These are phyloP conservation scores for Stropharia rugosoannulata DNA, from an alignment of 768 basidiomycete species.

Conservation along the genomic window DNA sequence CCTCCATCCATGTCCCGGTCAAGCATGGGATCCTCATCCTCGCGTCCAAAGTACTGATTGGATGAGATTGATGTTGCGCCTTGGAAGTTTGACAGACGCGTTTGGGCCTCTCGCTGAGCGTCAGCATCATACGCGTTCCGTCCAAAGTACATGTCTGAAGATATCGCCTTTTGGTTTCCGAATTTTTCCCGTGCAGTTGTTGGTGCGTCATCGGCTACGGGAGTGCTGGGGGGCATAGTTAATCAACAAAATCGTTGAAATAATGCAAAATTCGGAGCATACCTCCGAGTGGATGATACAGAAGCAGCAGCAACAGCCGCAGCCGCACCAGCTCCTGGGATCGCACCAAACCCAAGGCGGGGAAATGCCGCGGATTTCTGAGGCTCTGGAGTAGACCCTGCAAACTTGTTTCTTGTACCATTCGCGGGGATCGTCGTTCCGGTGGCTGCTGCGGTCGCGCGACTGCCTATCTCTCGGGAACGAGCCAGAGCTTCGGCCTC, in stretches of 20 bases:
- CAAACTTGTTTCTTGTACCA: constrained; percentile 14
- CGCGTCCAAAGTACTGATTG: constrained; percentile 93
- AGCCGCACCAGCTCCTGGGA: constrained; percentile 61
- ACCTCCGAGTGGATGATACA: constrained; percentile 32
- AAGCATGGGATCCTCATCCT: constrained; percentile 69
- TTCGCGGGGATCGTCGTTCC: constrained; percentile 14
- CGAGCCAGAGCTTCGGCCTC: constrained; percentile 53
- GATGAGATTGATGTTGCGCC: constrained; percentile 94
- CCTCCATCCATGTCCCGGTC: constrained; percentile 35
- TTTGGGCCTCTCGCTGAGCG: constrained; percentile 72
- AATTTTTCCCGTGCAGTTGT: constrained; percentile 90
- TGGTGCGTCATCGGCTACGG: constrained; percentile 55
- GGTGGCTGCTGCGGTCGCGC: constrained; percentile 23
- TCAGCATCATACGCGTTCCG: constrained; percentile 82
- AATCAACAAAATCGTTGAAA: not conserved
- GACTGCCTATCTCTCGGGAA: constrained; percentile 36
- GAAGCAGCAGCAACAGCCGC: constrained; percentile 42
- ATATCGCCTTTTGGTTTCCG: constrained; percentile 91
- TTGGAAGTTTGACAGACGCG: constrained; percentile 79
- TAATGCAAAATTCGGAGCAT: not conserved
- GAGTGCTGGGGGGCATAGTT: constrained; percentile 14
- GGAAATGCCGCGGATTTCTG: constrained; percentile 51
- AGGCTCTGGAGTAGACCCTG: constrained; percentile 17
- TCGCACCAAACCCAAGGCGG: constrained; percentile 82
- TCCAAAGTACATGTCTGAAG: constrained; percentile 97